Evolutionary conservation across 2,329 filamentous ascomycete genomes (phyloP).

Genomic region (Helminthosporium solani): DNA sequence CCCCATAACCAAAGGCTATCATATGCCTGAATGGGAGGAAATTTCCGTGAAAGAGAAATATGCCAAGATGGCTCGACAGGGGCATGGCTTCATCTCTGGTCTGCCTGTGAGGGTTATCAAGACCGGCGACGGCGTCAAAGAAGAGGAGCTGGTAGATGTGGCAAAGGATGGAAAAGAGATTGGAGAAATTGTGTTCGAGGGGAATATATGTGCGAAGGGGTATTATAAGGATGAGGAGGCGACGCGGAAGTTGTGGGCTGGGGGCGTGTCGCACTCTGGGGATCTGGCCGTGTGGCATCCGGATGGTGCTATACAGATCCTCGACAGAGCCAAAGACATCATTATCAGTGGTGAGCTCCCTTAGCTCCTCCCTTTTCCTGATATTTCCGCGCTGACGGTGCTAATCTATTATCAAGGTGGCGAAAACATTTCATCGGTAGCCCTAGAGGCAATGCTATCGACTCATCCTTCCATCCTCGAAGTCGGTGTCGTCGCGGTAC

Average conservation of each 20-base stretch:
- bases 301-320: conserved; percentile 86
- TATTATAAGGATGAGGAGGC: conserved; percentile 91
- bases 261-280: conserved; percentile 83
- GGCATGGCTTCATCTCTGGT: conserved; percentile 84
- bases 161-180: conserved; percentile 71
- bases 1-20: conserved; percentile 91
- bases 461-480: conserved; percentile 89
- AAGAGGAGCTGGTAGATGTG: conserved; percentile 67
- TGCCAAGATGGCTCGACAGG: conserved; percentile 87
- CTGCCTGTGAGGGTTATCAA: conserved; percentile 81
- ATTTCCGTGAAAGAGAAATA: conserved; percentile 77
- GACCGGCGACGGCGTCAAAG: conserved; percentile 61
- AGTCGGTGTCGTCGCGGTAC: conserved; percentile 83
- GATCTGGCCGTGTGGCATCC: conserved; percentile 92
- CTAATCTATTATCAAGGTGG: conserved; percentile 60
- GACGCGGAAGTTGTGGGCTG: conserved; percentile 81
- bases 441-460: conserved; percentile 84
- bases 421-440: conserved; percentile 94
- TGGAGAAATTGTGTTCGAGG: conserved; percentile 80
- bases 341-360: conserved; percentile 78
- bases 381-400: neutral
- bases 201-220: conserved; percentile 88
- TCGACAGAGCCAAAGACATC: conserved; percentile 94
- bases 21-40: conserved; percentile 79
- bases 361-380: neutral